Base-by-base conservation (phyloP, 148 eudicot genomes). In the Pouteria glomerata region DNA sequence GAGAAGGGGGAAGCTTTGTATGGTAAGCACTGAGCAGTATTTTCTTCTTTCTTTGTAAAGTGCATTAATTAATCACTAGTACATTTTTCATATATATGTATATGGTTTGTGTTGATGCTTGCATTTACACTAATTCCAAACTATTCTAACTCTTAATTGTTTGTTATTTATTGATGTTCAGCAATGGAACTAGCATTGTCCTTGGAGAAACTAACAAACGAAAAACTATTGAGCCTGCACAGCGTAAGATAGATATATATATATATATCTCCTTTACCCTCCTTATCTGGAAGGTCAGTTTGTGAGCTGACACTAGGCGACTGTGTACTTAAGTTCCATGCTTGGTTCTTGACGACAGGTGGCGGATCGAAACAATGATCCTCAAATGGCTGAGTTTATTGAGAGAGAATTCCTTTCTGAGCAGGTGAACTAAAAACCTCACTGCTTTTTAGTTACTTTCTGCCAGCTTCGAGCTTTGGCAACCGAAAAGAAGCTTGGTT, bases 141-240 rank as follows among this genome's bases (percentile, higher is more conserved):
- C n/a, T n/a, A n/a, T n/a, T n/a, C n/a, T n/a, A n/a, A n/a, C n/a
- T n/a, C n/a, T n/a, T n/a, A n/a, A n/a, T n/a, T n/a, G n/a, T n/a
- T n/a, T n/a, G n/a, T n/a, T 44, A 37, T 63, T 41, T 64, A 11
- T 78, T 71, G 61, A n/a, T n/a, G 55, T 79, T 78, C 89, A 92
- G 97, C 96, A n/a, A 92, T 92, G 96, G 96, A 92, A 74, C 81
- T 92, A 37, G 86, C 97, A 2, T 75, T 92, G 77, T 85, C 96
- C 48, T 73, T 92, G 82, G 96, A 92, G 89, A 92, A 92, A 82
- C 80, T 92, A 21, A 76, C 78, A 23, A 92, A 92, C 71, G 91
- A 86, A 66, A 92, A 92, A 63, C 86, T 92, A 71, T 61, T 90
- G 74, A 73, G 68, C 34, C 60, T 90, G 71, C 96, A 90, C 71